These are phyloP conservation scores for Mortierella sp. DNA, from an alignment of 371 early-diverging fungal genomes.

Conservation along the genomic window DNA sequence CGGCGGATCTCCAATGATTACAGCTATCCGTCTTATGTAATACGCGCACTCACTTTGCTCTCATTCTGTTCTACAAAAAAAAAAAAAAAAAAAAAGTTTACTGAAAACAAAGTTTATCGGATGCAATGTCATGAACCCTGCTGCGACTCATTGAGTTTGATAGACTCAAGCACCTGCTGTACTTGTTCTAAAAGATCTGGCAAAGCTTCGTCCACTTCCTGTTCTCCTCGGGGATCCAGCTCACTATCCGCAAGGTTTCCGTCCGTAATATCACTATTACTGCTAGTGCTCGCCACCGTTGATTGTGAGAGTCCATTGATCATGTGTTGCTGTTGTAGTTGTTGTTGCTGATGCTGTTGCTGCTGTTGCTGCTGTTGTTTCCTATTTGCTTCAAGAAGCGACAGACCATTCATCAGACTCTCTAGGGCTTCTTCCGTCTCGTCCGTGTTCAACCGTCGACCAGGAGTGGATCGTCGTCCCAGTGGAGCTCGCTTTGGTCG, in stretches of 20 bases:
- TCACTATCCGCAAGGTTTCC: constrained; percentile 50
- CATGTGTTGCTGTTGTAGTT: constrained; percentile 3
- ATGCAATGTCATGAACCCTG: not conserved
- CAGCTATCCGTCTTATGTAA: no score
- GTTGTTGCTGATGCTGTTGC: constrained; percentile 14
- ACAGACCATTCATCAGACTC: constrained; percentile 45
- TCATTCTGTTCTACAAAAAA: no score
- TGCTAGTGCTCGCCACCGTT: not conserved
- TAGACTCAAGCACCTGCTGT: constrained; percentile 41
- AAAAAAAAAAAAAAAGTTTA: no score
- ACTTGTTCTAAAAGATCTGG: constrained; percentile 49
- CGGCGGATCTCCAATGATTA: no score
- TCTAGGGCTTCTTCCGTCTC: constrained; percentile 44
- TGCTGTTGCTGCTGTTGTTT: constrained; percentile 28
- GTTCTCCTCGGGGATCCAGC: constrained; percentile 25
- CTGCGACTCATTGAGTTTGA: constrained; percentile 44
- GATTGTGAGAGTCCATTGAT: not conserved
- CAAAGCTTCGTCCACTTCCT: constrained; percentile 39
- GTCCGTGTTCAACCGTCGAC: constrained; percentile 36
- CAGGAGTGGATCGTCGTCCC: not conserved
- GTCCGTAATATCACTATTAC: constrained; percentile 26
- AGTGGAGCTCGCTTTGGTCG: not conserved
- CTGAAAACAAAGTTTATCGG: no score
- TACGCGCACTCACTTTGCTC: no score
- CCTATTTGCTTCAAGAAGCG: constrained; percentile 38